Base-by-base conservation (phyloP, 176 grass and related monocot genomes). In the Triticum turgidum region DNA sequence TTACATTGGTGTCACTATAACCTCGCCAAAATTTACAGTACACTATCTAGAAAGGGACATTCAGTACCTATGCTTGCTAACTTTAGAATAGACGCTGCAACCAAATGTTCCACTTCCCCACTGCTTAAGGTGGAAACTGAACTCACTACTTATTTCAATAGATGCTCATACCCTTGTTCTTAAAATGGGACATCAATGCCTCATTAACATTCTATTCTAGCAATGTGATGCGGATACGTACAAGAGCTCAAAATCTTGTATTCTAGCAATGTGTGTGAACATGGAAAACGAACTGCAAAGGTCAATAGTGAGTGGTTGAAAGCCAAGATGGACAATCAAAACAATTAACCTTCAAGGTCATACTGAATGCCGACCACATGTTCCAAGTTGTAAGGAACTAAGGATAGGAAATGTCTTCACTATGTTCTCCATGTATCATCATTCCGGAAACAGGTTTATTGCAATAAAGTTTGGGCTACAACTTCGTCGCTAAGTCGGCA, bases 11-110 rank as follows among this genome's bases (percentile, higher is more conserved):
- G 5, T 49, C 73, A 35, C 59, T 76, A 74, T 54, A 82, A 15
- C 49, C 18, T 58, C 15, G 54, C 45, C 51, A 54, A 54, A 52
- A 78, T 62, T 88, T 65, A 59, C 62, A 79, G 38, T 47, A 18
- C 65, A 78, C 63, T 61, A 75, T 51, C 51, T 82, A 63, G 73
- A 63, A 73, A 80, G 65, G 47, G 42, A 71, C 7, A 81, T 82
- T 84, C 86, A 91, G 8, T 94, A 80, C 21, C 58, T 78, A 76
- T 18, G 17, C 6, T 58, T 58, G 18, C 52, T 58, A 58, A 58
- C 52, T 58, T 58, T 18, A 58, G 54, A 58, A 8, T 58, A 58
- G 54, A 20, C 17, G 22, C 1, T 54, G 29, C 38, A 85, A 70
- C 4, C 18, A 41, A 39, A 24, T 33, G 14, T 69, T 63, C 21